phyloP scores from a whole-genome alignment of 1,284 basidiomycete species.

The Cutaneotrichosporon curvatum region DNA sequence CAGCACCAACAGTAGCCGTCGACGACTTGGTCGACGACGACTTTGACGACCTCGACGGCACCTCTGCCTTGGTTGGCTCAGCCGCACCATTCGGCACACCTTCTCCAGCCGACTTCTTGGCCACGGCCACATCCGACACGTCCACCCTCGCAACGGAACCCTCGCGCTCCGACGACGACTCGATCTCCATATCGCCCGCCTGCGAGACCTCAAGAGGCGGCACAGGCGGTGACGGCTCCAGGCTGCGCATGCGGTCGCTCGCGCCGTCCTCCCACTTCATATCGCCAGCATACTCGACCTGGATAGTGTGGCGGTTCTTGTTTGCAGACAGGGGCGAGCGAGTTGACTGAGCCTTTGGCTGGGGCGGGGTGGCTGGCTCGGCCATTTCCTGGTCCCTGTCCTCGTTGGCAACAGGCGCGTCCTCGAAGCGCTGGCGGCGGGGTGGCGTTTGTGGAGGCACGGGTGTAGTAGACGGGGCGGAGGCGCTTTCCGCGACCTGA shows the following conservation, averaged over 20 bases:
- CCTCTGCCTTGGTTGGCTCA: too few relatives aligned
- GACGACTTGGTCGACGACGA: too few relatives aligned
- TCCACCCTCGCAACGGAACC: neutral
- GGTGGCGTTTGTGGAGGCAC: constrained; percentile 1
- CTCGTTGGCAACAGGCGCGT: neutral
- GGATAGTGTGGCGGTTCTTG: constrained; percentile 72
- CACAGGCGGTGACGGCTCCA: neutral
- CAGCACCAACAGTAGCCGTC: too few relatives aligned
- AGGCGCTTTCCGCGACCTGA: neutral
- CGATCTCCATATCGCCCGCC: constrained; percentile 14
- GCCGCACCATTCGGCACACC: too few relatives aligned
- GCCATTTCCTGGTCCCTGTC: neutral
- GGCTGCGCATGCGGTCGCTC: neutral
- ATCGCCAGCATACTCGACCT: constrained; percentile 70
- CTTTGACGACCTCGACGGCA: too few relatives aligned
- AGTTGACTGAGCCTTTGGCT: neutral
- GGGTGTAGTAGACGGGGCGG: neutral
- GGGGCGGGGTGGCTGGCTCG: neutral
- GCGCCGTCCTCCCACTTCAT: constrained; percentile 9
- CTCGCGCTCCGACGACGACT: constrained; percentile 14
- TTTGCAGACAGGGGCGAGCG: constrained; percentile 35
- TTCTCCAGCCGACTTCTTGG: too few relatives aligned
- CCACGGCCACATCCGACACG: neutral
- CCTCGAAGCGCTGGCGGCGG: neutral
- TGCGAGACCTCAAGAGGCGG: constrained; percentile 10